Evolutionary conservation across 192 early-diverging fungal genomes (phyloP), one percentile per base, ranked within the genome.

Genomic region (Linnemannia exigua): DNA sequence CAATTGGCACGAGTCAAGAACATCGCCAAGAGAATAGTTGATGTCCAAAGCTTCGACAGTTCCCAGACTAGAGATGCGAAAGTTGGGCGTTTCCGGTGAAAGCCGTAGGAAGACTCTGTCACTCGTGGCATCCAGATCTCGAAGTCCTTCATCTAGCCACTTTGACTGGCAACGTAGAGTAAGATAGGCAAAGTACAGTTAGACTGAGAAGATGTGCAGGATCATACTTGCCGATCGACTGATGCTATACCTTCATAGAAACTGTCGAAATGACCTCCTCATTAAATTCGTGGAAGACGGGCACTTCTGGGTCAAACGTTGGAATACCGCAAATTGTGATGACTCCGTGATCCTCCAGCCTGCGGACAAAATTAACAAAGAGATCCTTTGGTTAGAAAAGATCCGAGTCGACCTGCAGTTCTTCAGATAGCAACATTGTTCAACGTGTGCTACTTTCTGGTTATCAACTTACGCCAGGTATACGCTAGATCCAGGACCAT

Each of bases 11-110:
- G 78, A 68, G 38, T 86, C 78, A 14, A 86, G 67, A 28, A 86
- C 84, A 69, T 86, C 84, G 20, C 84, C 84, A 44, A 72, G 73
- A 2, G 84, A 86, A n/a, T 86, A 86, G 66, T 86, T 86, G 44
- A 86, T 79, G 66, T 86, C 84, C 48, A 86, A 47, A 31, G 76
- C 80, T 33, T 86, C 84, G n/a, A 86, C 76, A 0, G 84, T 86
- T 8, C 84, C 84, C 58, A 86, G 71, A 67, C 84, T 86, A 8
- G 84, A 86, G 16, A 86, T 86, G 0, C 84, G 76, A 8, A 86
- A 63, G 33, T 86, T 78, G 11, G 84, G 84, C 28, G 80, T 86
- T 2, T 79, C 84, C 3, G 84, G 74, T 5, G 84, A 86, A 16
- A 86, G 70, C 0, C 84, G 84, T n/a, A 86, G 41, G 6, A 86